Percentiles rank a stretch among this genome's conserved stretches.
Evolutionary conservation across 208 protist genomes (phyloP).

Genomic region (Leishmania guyanensis): DNA sequence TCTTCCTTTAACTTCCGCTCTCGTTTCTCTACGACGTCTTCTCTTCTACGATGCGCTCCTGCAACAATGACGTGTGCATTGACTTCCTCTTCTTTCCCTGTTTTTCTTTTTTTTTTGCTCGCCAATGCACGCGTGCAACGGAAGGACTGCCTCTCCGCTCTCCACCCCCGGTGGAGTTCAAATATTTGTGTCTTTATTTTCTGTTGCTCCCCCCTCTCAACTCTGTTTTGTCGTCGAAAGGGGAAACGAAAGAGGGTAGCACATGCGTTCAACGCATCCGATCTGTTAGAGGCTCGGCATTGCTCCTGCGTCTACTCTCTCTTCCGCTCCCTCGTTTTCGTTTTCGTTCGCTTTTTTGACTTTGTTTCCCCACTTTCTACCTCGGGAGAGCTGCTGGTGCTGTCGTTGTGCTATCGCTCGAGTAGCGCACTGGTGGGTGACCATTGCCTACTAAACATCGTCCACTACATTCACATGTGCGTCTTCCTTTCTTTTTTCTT

Average conservation of each 20-base stretch:
- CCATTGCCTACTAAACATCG: not conserved
- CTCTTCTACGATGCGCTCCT: not conserved
- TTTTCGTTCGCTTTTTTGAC: not conserved
- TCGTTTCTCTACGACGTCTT: not conserved
- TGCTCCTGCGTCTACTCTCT: not conserved
- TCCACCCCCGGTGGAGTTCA: not conserved
- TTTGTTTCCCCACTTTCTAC: not conserved
- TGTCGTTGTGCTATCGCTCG: not conserved
- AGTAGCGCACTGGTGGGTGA: not conserved
- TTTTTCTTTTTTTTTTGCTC: constrained; percentile 8
- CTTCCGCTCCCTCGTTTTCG: not conserved
- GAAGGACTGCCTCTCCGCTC: not conserved
- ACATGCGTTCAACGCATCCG: no score
- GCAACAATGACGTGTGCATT: not conserved
- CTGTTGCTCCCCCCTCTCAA: no score
- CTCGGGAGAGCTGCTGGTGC: not conserved
- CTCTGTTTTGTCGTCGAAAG: no score
- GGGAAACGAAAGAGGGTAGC: no score
- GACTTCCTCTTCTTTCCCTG: constrained; percentile 8
- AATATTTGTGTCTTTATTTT: not conserved
- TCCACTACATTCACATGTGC: not conserved
- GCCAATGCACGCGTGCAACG: not conserved
- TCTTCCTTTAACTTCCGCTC: not conserved
- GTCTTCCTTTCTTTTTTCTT: no score
- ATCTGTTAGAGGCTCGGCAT: not conserved